Evolutionary conservation across 352 stramenopile species (phyloP).

Genomic region (Phytophthora hybrid): DNA sequence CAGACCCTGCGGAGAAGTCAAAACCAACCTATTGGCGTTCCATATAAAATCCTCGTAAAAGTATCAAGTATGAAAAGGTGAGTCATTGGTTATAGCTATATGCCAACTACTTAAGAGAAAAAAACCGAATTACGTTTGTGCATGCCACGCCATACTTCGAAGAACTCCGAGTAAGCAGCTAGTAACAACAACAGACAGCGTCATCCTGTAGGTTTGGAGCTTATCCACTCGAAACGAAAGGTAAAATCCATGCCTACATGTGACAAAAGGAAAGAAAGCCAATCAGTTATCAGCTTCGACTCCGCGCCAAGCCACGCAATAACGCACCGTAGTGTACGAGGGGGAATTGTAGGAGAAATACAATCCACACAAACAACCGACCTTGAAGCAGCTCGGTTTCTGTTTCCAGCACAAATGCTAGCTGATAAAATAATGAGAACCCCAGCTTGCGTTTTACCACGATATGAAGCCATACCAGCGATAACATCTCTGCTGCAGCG

Average conservation of each 20-base stretch:
- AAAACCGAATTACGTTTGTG: too few species aligned
- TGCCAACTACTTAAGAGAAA: too few species aligned
- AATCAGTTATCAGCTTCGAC: background rate
- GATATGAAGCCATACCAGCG: background rate
- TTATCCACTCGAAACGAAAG: background rate
- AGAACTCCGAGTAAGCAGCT: too few species aligned
- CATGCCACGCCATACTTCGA: too few species aligned
- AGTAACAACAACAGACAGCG: too few species aligned
- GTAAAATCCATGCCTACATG: background rate
- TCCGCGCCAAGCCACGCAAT: too few species aligned
- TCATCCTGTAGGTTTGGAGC: too few species aligned
- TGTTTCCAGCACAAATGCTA: constrained; percentile 3
- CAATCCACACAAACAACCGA: constrained; percentile 5
- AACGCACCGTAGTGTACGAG: constrained; percentile 1
- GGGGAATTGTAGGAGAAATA: background rate
- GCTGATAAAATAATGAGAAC: constrained; percentile 10
- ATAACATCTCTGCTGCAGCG: background rate
- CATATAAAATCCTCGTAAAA: too few species aligned
- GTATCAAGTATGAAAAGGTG: too few species aligned
- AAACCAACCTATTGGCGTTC: too few species aligned
- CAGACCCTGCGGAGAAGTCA: too few species aligned
- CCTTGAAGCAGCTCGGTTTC: constrained; percentile 1
- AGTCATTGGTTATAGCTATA: too few species aligned
- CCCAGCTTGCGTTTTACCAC: constrained; percentile 7
- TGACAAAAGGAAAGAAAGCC: background rate